Conservation (phyloP, 2,329 filamentous ascomycete species). For the Thermomyces lanuginosus region DNA sequence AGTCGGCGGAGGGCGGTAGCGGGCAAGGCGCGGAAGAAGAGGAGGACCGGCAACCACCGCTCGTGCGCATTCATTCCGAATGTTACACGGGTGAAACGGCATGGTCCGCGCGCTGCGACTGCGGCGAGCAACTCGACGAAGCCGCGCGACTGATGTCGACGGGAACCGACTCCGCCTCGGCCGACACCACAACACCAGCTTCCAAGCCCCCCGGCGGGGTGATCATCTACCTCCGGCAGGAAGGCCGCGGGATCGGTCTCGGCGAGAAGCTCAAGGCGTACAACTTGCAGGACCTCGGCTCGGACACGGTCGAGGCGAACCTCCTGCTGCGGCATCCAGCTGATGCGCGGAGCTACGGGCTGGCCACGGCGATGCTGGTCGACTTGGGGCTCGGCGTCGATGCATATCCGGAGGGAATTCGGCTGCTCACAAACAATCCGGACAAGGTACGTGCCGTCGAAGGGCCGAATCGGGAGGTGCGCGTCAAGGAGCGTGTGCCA, state of each 20-base stretch:
- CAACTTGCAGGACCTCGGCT: constrained; percentile 88
- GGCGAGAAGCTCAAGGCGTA: constrained; percentile 96
- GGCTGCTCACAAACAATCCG: constrained; percentile 87
- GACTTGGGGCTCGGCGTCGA: constrained; percentile 62
- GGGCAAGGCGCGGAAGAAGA: constrained; percentile 1
- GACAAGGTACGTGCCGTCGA: constrained; percentile 93
- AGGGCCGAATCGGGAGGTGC: constrained; percentile 71
- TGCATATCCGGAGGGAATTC: constrained; percentile 43
- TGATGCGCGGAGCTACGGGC: constrained; percentile 82
- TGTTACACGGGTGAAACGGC: constrained; percentile 98
- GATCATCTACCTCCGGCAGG: constrained; percentile 89
- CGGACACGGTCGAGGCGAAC: constrained; percentile 96
- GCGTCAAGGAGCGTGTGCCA: constrained; percentile 74
- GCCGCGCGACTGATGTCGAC: constrained; percentile 84
- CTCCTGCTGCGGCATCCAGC: constrained; percentile 79
- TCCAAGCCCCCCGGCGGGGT: constrained; percentile 53
- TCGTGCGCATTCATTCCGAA: constrained; percentile 92
- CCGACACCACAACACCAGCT: constrained; percentile 12
- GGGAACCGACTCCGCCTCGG: constrained; percentile 24
- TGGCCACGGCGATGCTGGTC: constrained; percentile 87
- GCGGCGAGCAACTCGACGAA: constrained; percentile 93
- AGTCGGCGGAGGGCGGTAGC: constrained; percentile 11
- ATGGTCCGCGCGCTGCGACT: constrained; percentile 95
- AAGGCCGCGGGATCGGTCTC: constrained; percentile 86
- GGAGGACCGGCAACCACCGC: constrained; percentile 33